Conservation (phyloP, 208 protist species). For the Acanthamoeba comandoni region DNA sequence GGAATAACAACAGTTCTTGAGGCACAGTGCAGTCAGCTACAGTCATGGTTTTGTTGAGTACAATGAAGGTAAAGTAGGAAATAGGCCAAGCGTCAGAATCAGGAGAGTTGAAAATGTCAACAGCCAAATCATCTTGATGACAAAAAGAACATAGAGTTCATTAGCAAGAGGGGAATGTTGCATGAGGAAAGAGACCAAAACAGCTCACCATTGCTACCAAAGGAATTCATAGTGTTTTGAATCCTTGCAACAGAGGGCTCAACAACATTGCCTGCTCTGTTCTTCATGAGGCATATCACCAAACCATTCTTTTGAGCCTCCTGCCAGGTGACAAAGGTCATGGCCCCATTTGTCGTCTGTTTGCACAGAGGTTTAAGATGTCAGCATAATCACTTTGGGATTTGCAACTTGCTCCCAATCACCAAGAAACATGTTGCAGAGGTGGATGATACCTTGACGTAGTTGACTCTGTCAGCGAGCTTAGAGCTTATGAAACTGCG, state of each 20-base stretch:
- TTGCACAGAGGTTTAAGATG: not conserved
- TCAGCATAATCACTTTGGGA: conserved; percentile 3
- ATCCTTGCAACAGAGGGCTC: not conserved
- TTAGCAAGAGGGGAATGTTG: too few species aligned
- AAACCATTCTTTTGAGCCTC: conserved; percentile 34
- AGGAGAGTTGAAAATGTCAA: conserved; percentile 12
- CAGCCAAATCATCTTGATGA: too few species aligned
- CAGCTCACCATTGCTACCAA: too few species aligned
- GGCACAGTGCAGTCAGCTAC: not conserved
- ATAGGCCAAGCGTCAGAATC: not conserved
- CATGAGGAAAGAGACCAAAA: too few species aligned
- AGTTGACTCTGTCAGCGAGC: not conserved
- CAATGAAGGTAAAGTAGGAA: conserved; percentile 27
- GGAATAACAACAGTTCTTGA: conserved; percentile 25
- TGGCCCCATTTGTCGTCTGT: not conserved
- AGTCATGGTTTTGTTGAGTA: not conserved
- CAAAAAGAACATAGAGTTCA: too few species aligned
- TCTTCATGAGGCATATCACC: too few species aligned
- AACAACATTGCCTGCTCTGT: conserved; percentile 31
- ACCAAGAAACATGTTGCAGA: not conserved
- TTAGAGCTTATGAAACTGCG: not conserved
- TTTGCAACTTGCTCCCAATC: not conserved
- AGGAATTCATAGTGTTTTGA: conserved; percentile 5
- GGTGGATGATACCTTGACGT: not conserved
- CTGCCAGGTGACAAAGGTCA: conserved; percentile 30